Evolutionary conservation across 2,329 filamentous ascomycete genomes (phyloP), one percentile per base, ranked within the genome.

Genomic region (Phaeosphaeriaceae sp.): DNA sequence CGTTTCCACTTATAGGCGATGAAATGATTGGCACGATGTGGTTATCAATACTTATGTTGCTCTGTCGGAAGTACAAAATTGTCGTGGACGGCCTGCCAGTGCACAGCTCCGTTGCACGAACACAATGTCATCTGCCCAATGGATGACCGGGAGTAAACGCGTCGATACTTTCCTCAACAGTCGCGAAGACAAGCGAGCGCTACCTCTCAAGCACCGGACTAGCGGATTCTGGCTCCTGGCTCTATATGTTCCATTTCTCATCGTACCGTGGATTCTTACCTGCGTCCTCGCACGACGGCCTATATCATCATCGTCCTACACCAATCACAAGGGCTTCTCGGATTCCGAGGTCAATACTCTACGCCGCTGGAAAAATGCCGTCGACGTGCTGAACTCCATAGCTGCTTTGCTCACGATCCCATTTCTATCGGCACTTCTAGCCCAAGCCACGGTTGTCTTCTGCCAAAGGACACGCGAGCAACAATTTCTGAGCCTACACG

Each of bases 161-260:
- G n/a, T 23, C 22, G 43, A 46, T 23, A 22, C 43, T 7, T 23
- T 46, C 43, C 11, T 46, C 11, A 10, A 46, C 19, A 23, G 15
- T n/a, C 43, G 19, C 43, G 43, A 46, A 46, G 22, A 21, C 10
- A 21, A 23, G 23, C 19, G 22, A 3, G 22, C 43, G 23, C 43
- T 22, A 5, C 43, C 43, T 22, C 22, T 46, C 19, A 46, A 46
- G 43, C 43, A 42, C 21, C 49, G 32, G 9, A 15, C n/a, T 21
- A n/a, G 49, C n/a, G 32, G 30, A 17, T 22, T 87, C 5, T 82
- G 94, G 51, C 86, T 54, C 15, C 44, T 58, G 2, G 26, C 22
- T 21, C 22, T 54, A 15, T 54, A 58, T 23, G 30, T 54, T n/a
- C 51, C 32, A 11, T n/a, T 53, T 13, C 26, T 59, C 17, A 10